Evolutionary conservation across 139 green algal species (phyloP), one percentile per base, ranked within the genome.

Genomic region (Closterium sp.): DNA sequence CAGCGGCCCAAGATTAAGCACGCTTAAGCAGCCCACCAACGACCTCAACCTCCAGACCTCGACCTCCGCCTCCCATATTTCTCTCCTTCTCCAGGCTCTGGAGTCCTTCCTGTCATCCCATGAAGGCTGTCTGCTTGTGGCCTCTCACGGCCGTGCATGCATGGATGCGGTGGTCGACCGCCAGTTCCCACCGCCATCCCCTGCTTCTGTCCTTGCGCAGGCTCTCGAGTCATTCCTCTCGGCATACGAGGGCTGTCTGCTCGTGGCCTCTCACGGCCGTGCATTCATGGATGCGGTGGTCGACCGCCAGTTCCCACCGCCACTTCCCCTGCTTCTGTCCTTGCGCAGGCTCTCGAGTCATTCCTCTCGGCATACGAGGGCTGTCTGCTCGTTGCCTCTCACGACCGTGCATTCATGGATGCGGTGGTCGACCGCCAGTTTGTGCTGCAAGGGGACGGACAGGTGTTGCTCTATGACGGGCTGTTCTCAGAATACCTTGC

Each of bases 391-490:
- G 94, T 97, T 5, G 97, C 97, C 9, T 97, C 95, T 4, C 96
- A 98, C 85, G 96, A 97, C 96, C 94, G 96, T 3, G 94, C 95
- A 2, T 98, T 98, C 93, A 97, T 98, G 96, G 96, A 97, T 70
- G 94, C 94, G 32, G 91, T 96, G 22, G 96, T 92, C 19, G 92
- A 31, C 28, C 31, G 92, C 28, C 93, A 98, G 95, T 96, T 98
- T 92, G 96, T 98, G 85, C 91, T 98, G 28, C 85, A 96, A 24
- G 97, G 97, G 0, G 95, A 97, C 45, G 97, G 96, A 9, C 45
- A 95, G 11, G 96, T 97, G 45, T 93, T 93, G 2, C 91, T 96
- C 29, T 98, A 97, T 84, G 94, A 97, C 24, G 97, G 96, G 3
- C 91, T 84, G 2, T 98, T 97, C 86, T 92, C 92, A 11, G 89